Conservation (phyloP, 2,329 filamentous ascomycete genomes). For the Rhinocladiella mackenziei region DNA sequence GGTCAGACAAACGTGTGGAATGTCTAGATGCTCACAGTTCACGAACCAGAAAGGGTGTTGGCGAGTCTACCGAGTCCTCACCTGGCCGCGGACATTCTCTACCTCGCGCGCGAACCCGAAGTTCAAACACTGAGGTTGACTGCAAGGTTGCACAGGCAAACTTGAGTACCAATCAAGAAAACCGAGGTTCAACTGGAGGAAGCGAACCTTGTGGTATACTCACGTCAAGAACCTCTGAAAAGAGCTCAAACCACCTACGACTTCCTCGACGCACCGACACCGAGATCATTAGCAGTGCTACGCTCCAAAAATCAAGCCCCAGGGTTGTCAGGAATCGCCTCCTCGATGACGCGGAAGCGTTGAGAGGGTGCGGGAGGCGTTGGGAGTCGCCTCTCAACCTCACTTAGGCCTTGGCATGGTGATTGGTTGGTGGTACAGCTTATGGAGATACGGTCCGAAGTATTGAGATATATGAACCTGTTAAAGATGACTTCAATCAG, state of each 20-base stretch:
- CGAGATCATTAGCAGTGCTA: slow-evolving; percentile 43
- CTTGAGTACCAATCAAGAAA: slow-evolving; percentile 52
- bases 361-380: no score
- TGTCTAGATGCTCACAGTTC: slow-evolving; percentile 50
- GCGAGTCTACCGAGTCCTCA: slow-evolving; percentile 46
- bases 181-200: slow-evolving; percentile 52
- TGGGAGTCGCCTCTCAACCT: no score
- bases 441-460: no score
- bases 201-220: slow-evolving; percentile 28
- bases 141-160: slow-evolving; percentile 54
- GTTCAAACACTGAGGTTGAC: slow-evolving; percentile 48
- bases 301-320: slow-evolving; percentile 43
- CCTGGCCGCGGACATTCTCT: slow-evolving; percentile 41
- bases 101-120: slow-evolving; percentile 39
- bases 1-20: slow-evolving; percentile 50
- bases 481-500: no score
- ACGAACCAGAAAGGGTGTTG: slow-evolving; percentile 55
- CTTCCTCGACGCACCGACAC: slow-evolving; percentile 52
- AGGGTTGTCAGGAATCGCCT: no score
- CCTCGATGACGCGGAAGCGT: no score
- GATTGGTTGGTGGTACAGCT: no score
- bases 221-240: slow-evolving; percentile 48
- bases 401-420: no score
- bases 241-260: slow-evolving; percentile 48
- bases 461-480: no score